These are phyloP conservation scores for Colletotrichum destructivum DNA, from an alignment of 2,329 filamentous ascomycete species.

Conservation along the genomic window DNA sequence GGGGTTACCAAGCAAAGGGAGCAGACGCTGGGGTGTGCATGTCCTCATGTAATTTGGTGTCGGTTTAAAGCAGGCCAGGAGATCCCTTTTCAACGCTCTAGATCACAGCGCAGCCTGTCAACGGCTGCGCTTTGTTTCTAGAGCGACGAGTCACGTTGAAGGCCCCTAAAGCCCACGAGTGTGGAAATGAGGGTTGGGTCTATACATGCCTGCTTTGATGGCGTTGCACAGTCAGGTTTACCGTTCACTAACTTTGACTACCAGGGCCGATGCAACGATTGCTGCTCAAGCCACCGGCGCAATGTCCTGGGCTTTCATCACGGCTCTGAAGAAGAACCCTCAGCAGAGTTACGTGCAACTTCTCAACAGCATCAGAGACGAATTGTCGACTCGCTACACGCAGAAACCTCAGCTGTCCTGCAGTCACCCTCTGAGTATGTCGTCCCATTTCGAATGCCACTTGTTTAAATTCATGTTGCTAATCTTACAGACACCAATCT, in stretches of 20 bases:
- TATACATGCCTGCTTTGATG: neutral
- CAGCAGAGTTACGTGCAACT: slow-evolving; percentile 98
- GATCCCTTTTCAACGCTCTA: slow-evolving; percentile 55
- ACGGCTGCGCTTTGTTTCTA: slow-evolving; percentile 58
- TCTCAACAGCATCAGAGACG: slow-evolving; percentile 95
- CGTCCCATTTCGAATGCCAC: neutral
- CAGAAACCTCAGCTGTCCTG: slow-evolving; percentile 98
- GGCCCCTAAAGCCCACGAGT: slow-evolving; percentile 28
- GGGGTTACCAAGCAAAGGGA: neutral
- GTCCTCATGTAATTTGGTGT: slow-evolving; percentile 42
- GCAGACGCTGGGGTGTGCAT: slow-evolving; percentile 39
- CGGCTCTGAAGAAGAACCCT: slow-evolving; percentile 92
- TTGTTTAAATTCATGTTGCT: slow-evolving; percentile 11
- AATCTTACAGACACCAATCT: slow-evolving; percentile 70
- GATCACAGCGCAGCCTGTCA: slow-evolving; percentile 54
- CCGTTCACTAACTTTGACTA: slow-evolving; percentile 19
- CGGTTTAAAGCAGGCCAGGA: neutral
- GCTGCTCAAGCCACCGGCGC: slow-evolving; percentile 92
- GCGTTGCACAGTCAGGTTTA: neutral
- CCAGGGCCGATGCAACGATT: slow-evolving; percentile 92
- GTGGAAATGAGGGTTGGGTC: neutral
- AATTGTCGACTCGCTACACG: slow-evolving; percentile 87
- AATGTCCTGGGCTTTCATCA: slow-evolving; percentile 99
- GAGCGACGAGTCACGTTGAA: slow-evolving; percentile 63
- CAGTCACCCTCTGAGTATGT: slow-evolving; percentile 94